Evolutionary conservation across 2,329 filamentous ascomycete genomes (phyloP).

Genomic region (Colletotrichum incanum): DNA sequence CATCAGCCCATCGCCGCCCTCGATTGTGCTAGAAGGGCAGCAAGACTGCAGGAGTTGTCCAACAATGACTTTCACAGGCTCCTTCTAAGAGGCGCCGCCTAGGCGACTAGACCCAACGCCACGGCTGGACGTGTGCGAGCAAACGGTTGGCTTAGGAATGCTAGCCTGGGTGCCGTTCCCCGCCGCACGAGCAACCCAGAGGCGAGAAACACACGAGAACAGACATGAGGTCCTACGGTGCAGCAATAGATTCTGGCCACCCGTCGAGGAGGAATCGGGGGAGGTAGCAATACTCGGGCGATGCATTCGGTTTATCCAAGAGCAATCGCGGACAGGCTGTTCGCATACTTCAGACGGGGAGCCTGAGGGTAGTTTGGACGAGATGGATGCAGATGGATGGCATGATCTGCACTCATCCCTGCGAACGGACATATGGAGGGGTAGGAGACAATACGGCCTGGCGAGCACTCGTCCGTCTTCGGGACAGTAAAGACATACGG

Average conservation of each 20-base stretch:
- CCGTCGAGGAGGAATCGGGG: neutral
- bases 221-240: neutral
- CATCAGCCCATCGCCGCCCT: neutral
- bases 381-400: conserved; percentile 16
- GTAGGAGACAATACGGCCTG: conserved; percentile 14
- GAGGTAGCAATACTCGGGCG: neutral
- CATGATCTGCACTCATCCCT: conserved; percentile 36
- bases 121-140: conserved; percentile 14
- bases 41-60: conserved; percentile 10
- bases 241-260: neutral
- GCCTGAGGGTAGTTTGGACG: neutral
- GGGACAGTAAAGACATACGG: neutral
- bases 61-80: conserved; percentile 17
- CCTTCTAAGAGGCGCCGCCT: conserved; percentile 18
- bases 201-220: conserved; percentile 13
- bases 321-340: neutral
- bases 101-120: conserved; percentile 18
- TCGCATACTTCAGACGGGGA: neutral
- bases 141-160: conserved; percentile 33
- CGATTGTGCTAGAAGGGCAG: conserved; percentile 4
- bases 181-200: conserved; percentile 13
- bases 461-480: conserved; percentile 6
- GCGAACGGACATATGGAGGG: conserved; percentile 15
- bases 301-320: neutral
- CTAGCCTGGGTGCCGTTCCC: conserved; percentile 14